Base-by-base conservation (phyloP, 768 basidiomycete species). In the Pholiota microspora region DNA sequence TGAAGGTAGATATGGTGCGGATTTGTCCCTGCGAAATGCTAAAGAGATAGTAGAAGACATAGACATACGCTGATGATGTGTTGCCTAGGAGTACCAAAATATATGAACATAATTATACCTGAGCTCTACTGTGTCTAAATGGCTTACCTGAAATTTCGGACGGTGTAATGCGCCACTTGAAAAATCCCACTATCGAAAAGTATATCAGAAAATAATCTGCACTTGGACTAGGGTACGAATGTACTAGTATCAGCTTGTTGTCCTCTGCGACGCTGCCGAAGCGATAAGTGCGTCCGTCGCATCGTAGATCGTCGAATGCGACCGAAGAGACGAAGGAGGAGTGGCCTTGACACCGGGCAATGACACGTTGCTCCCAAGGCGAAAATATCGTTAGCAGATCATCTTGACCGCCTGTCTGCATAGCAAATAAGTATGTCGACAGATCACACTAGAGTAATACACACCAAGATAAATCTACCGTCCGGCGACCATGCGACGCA, bases 211-310 rank as follows among this genome's bases (percentile, higher is more conserved):
- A 34, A 18, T 36, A 23, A 2, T 25, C 7, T 9, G 35, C 31
- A 12, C 13, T 12, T 42, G 10, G 3, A 3, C 9, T 34, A 49
- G 55, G 52, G 31, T 4, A 54, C 15, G 12, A 12, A 68, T 83
- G 51, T 66, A 94, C 94, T 60, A 98, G 66, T 40, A 97, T 89
- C 4, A 99, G 65, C 67, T 95, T 95, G 67, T 95, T 97, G 63
- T 99, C 97, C 68, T 98, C 96, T 15, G 94, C 97, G 2, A 98
- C 93, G 64, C 92, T 95, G 2, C 89, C 94, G 64, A 99, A 98
- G 7, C 96, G 82, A 65, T 98, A 96, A 36, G 93, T 92, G 29
- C 94, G 80, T 25, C 89, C 88, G 60, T 95, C 92, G 60, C 92
- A 92, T 16, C 89, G 82, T 27, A 85, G 75, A n/a, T 88, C 86